Percentiles rank a stretch among this genome's conserved stretches.
These are phyloP conservation scores for Peronospora farinosa DNA, from an alignment of 352 stramenopile genomes.

Conservation along the genomic window DNA sequence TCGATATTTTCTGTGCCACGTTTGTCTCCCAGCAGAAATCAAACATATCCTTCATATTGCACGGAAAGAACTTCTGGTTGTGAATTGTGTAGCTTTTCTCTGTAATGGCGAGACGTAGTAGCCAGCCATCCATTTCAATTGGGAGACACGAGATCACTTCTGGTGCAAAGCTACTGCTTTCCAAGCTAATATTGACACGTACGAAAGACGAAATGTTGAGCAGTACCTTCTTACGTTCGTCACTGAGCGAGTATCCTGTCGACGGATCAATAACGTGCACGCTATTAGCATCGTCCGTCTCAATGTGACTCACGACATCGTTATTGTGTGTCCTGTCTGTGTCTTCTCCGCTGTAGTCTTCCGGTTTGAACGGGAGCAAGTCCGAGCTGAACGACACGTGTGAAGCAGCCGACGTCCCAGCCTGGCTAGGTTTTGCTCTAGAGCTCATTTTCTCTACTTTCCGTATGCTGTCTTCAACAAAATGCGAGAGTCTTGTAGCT, in stretches of 20 bases:
- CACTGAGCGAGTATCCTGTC: conserved; percentile 56
- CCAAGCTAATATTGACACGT: conserved; percentile 71
- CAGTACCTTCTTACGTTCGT: conserved; percentile 54
- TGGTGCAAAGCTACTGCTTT: conserved; percentile 75
- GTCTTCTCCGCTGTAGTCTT: conserved; percentile 44
- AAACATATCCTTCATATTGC: conserved; percentile 65
- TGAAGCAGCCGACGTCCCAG: conserved; percentile 19
- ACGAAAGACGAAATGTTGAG: conserved; percentile 75
- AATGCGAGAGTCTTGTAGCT: conserved; percentile 41
- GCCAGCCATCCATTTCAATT: conserved; percentile 85
- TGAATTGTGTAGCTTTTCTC: conserved; percentile 87
- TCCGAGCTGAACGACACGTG: conserved; percentile 30
- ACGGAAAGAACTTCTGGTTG: conserved; percentile 85
- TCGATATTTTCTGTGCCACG: conserved; percentile 65
- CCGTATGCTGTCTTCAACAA: conserved; percentile 60
- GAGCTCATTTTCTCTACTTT: conserved; percentile 82
- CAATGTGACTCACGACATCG: conserved; percentile 44
- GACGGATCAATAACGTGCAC: conserved; percentile 46
- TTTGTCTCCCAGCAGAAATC: conserved; percentile 87
- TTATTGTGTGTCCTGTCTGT: conserved; percentile 36
- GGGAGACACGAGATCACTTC: conserved; percentile 83
- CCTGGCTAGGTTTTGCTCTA: conserved; percentile 30
- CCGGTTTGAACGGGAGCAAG: conserved; percentile 23
- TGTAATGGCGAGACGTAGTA: conserved; percentile 76
- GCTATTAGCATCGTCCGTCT: conserved; percentile 47